Percentiles rank a stretch among this genome's conserved stretches.
phyloP scores from a whole-genome alignment of 306 rosid species.

The Begonia loranthoides region DNA sequence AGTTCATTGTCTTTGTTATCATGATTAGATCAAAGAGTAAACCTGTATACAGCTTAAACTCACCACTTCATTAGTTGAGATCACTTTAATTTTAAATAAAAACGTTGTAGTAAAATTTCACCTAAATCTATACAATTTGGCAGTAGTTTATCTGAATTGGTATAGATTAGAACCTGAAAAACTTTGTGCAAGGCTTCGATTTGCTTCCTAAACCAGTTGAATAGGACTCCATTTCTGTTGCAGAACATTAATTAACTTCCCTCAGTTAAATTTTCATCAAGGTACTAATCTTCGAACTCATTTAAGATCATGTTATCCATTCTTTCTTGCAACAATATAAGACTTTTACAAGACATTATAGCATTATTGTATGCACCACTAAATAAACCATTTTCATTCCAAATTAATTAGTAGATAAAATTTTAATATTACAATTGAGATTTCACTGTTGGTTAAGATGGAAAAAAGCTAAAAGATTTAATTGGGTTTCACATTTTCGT shows the following conservation, averaged over 20 bases:
- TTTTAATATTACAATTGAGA: no score
- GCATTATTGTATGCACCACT: not conserved
- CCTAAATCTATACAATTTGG: slow-evolving; percentile 18
- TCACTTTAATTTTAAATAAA: slow-evolving; percentile 12
- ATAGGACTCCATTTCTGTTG: slow-evolving; percentile 83
- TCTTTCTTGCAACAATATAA: not conserved
- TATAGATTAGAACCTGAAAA: slow-evolving; percentile 99
- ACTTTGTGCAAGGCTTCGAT: slow-evolving; percentile 99
- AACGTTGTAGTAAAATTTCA: slow-evolving; percentile 5
- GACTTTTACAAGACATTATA: slow-evolving; percentile 1
- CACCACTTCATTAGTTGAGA: slow-evolving; percentile 48
- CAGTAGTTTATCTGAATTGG: slow-evolving; percentile 31
- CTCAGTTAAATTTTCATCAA: slow-evolving; percentile 45
- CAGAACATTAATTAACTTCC: slow-evolving; percentile 75
- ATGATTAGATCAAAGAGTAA: slow-evolving; percentile 32
- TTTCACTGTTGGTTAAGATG: no score
- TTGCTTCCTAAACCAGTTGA: slow-evolving; percentile 93
- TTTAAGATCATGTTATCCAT: slow-evolving; percentile 15
- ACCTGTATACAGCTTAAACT: slow-evolving; percentile 71
- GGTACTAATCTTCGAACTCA: slow-evolving; percentile 34
- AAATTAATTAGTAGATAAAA: no score
- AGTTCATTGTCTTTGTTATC: slow-evolving; percentile 26
- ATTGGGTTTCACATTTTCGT: no score
- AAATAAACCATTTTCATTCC: not conserved
- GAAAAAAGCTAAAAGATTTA: no score